These are phyloP conservation scores for Solanum infundibuliforme DNA, from an alignment of 257 asterid genomes.

Conservation along the genomic window DNA sequence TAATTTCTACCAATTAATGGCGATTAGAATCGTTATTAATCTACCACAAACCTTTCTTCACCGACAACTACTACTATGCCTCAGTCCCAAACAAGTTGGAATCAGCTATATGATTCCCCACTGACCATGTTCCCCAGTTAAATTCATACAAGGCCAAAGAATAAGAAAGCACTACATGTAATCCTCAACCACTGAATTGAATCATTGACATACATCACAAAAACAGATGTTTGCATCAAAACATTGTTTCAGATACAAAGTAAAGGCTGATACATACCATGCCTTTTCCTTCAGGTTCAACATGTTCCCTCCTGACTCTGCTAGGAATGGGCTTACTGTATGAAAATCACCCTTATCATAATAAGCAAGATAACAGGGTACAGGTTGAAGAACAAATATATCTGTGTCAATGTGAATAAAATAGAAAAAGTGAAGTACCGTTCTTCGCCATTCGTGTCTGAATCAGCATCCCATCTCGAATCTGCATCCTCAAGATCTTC, in stretches of 20 bases:
- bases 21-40: background rate
- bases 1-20: background rate
- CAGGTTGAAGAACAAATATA: background rate
- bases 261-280: conserved; percentile 30
- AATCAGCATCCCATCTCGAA: conserved; percentile 25
- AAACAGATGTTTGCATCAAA: background rate
- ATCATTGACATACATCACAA: background rate
- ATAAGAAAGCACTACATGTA: background rate
- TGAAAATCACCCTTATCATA: background rate
- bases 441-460: conserved; percentile 24
- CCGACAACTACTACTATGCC: background rate
- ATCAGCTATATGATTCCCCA: background rate
- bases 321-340: conserved; percentile 14
- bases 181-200: background rate
- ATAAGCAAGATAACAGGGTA: background rate
- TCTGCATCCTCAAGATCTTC: conserved; percentile 36
- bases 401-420: background rate
- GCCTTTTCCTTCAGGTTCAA: conserved; percentile 58
- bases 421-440: conserved; percentile 11
- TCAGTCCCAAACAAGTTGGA: background rate
- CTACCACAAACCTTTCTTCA: background rate
- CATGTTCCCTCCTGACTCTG: conserved; percentile 47
- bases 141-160: background rate
- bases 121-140: background rate
- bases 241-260: background rate